phyloP scores from a whole-genome alignment of 768 basidiomycete genomes.

The Exidia glandulosa region DNA sequence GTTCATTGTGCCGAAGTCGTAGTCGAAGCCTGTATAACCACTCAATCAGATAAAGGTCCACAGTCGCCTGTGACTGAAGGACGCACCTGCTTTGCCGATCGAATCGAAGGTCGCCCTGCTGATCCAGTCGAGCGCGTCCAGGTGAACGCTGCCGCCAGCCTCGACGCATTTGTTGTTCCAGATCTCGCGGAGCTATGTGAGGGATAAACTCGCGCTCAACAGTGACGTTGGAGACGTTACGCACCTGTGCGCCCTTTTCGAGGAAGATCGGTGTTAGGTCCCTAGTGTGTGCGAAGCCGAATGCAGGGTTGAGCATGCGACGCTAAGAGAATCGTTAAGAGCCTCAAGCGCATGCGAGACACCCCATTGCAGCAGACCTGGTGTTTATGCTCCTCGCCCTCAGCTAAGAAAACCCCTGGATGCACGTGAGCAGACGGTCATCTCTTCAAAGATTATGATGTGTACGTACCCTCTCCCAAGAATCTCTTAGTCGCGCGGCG shows the following conservation, averaged over 20 bases:
- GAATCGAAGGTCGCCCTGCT: slow-evolving; percentile 15
- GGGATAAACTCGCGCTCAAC: slow-evolving; percentile 13
- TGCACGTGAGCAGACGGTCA: neutral
- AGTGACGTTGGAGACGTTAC: neutral
- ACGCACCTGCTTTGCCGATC: slow-evolving; percentile 15
- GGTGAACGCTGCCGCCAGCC: slow-evolving; percentile 4
- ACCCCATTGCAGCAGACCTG: neutral
- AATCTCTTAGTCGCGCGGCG: slow-evolving; percentile 29
- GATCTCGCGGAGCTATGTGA: slow-evolving; percentile 10
- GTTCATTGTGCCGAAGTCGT: slow-evolving; percentile 23
- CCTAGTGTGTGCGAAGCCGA: slow-evolving; percentile 47
- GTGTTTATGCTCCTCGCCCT: neutral
- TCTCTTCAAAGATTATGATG: slow-evolving; percentile 29
- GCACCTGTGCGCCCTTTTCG: neutral
- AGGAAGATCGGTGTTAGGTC: slow-evolving; percentile 31
- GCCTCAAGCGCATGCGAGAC: neutral
- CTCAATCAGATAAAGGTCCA: no score
- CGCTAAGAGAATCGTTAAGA: neutral
- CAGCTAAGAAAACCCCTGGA: no score
- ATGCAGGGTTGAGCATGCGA: slow-evolving; percentile 44
- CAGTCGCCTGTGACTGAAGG: no score
- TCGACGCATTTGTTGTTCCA: slow-evolving; percentile 8
- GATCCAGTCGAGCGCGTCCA: slow-evolving; percentile 25
- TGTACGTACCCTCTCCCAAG: slow-evolving; percentile 35
- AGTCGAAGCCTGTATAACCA: slow-evolving; percentile 30